Conservation (phyloP, 495 filamentous ascomycete species). For the Penicillium simplicissimum region DNA sequence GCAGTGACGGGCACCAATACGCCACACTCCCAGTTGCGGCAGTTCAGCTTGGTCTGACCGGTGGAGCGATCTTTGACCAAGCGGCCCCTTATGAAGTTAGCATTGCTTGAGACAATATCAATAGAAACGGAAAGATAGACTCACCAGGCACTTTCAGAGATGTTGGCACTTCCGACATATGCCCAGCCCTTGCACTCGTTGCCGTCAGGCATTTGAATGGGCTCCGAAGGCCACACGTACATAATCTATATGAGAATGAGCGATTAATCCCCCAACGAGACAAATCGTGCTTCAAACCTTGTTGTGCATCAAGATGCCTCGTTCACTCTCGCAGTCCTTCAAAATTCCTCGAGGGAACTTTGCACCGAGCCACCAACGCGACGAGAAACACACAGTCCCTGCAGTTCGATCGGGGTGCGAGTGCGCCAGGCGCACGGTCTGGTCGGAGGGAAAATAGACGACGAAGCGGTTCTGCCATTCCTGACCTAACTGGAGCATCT, state of each 20-base stretch:
- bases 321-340: conserved; percentile 69
- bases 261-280: background rate
- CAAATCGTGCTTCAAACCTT: conserved; percentile 52
- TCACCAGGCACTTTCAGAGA: conserved; percentile 91
- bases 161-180: conserved; percentile 90
- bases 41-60: conserved; percentile 70
- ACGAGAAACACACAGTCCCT: conserved; percentile 79
- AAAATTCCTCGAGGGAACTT: conserved; percentile 71
- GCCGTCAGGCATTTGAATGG: conserved; percentile 27
- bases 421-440: conserved; percentile 66
- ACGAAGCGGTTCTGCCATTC: conserved; percentile 58
- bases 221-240: conserved; percentile 57
- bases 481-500: conserved; percentile 21
- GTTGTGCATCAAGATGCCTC: conserved; percentile 81
- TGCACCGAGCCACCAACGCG: conserved; percentile 62
- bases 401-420: conserved; percentile 56
- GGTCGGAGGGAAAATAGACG: conserved; percentile 79
- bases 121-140: conserved; percentile 22
- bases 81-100: conserved; percentile 57
- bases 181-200: conserved; percentile 58
- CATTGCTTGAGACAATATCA: background rate
- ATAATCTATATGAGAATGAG: conserved; percentile 52
- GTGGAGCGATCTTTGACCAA: conserved; percentile 65
- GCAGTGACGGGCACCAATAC: conserved; percentile 63
- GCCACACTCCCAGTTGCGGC: conserved; percentile 96